Base-by-base conservation (phyloP, 2,329 filamentous ascomycete species). In the Fusarium clavum region DNA sequence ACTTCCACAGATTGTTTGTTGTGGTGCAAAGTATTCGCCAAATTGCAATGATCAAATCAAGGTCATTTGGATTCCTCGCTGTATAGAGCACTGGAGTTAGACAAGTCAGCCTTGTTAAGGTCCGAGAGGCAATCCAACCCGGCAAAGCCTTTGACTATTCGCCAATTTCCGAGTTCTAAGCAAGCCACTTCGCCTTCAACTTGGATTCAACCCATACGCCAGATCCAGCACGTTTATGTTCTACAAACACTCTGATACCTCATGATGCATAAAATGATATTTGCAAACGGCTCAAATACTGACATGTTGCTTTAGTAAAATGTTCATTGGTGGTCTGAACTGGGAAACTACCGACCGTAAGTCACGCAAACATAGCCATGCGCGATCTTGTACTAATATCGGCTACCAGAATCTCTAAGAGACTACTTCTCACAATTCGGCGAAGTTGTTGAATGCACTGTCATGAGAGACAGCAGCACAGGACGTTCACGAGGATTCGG, bases 281-380 rank as follows among this genome's bases (percentile, higher is more conserved):
- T 38, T 25, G 18, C 34, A 48, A 55, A 30, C 22, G 41, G n/a
- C 48, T 48, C 41, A 24, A n/a, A 48, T 64, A 54, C 74, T 76
- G 60, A 76, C 66, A 59, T 53, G 51, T 58, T 49, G 41, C 47
- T 46, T 77, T 83, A 99, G 96, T 77, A 99, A 99, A 85, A 99
- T 99, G 96, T 99, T 99, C 77, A 99, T 99, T 81, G 96, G 96
- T 76, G 96, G 96, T 43, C 84, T 99, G 58, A 99, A 99, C 79
- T 99, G 96, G 96, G 96, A 99, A 82, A 99, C 96, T 18, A 98
- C 96, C 59, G 95, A 98, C 84, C 91, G 95, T 98, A 90, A 87
- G 94, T 83, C 34, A 29, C 40, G 44, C 34, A 49, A 32, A 45
- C 13, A 45, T 46, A 32, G 29, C 41, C 25, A 20, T 29, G 24